Evolutionary conservation across 225 moss, liverwort and hornwort genomes (phyloP).

Genomic region (Antitrichia curtipendula): DNA sequence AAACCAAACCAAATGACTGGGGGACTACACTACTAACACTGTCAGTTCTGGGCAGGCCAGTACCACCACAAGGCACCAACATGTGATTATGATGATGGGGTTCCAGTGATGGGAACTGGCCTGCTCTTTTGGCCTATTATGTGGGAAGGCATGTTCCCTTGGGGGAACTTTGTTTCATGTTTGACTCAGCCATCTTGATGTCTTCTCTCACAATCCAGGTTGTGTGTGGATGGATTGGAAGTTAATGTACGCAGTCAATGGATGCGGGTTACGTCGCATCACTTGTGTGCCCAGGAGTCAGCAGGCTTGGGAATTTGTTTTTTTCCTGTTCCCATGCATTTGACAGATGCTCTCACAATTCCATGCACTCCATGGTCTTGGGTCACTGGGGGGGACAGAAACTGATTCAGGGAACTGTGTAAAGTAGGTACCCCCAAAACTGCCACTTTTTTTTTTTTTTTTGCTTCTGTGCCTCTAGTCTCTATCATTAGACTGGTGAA

Average conservation of each 20-base stretch:
- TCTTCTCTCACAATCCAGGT: not conserved
- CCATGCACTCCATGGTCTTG: not conserved
- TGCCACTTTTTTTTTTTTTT: too few species aligned
- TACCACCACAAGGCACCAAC: too few species aligned
- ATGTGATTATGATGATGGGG: not conserved
- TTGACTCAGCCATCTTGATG: not conserved
- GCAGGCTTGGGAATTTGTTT: too few species aligned
- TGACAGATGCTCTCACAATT: too few species aligned
- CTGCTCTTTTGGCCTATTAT: not conserved
- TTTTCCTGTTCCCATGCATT: too few species aligned
- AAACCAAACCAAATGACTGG: not conserved
- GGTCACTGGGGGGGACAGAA: too few species aligned
- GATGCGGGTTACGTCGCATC: not conserved
- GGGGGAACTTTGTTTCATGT: not conserved
- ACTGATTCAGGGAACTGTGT: too few species aligned
- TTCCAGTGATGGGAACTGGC: not conserved
- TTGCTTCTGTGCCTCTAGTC: too few species aligned
- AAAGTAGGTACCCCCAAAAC: too few species aligned
- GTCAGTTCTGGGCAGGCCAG: too few species aligned
- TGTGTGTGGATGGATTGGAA: not conserved
- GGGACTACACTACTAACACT: too few species aligned
- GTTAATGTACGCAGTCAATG: not conserved
- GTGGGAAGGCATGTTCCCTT: not conserved
- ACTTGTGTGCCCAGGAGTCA: not conserved
- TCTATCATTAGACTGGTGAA: too few species aligned